Percentiles rank a stretch among this genome's conserved stretches.
Evolutionary conservation across 345 rosid species (phyloP).

Genomic region (Combretum micranthum): DNA sequence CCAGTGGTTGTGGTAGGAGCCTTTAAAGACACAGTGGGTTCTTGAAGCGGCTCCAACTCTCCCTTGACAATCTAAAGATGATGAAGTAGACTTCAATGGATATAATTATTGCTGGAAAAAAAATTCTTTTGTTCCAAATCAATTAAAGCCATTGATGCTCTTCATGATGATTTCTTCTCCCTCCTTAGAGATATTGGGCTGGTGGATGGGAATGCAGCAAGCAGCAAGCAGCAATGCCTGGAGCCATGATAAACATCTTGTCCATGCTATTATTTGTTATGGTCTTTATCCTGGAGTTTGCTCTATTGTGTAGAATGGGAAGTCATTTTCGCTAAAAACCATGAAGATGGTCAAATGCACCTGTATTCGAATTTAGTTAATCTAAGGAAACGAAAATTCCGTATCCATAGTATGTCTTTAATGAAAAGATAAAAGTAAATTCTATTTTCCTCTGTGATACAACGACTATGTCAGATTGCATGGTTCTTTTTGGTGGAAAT

Average conservation of each 20-base stretch:
- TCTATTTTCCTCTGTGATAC: conserved; percentile 85
- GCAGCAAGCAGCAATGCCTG: too few relatives aligned
- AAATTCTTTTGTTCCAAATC: too few relatives aligned
- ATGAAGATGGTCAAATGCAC: conserved; percentile 93
- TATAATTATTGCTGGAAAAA: too few relatives aligned
- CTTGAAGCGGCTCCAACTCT: conserved; percentile 78
- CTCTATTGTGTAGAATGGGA: conserved; percentile 76
- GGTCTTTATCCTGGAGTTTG: too few relatives aligned
- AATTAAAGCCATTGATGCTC: too few relatives aligned
- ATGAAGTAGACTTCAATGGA: too few relatives aligned
- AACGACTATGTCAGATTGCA: conserved; percentile 83
- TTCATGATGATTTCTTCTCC: too few relatives aligned
- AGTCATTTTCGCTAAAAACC: conserved; percentile 77
- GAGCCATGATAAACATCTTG: too few relatives aligned
- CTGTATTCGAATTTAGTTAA: conserved; percentile 82
- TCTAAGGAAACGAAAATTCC: conserved; percentile 69
- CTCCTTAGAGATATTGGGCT: too few relatives aligned
- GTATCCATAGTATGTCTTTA: conserved; percentile 86
- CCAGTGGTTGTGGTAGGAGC: conserved; percentile 47
- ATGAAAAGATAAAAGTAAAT: conserved; percentile 92
- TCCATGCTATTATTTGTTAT: too few relatives aligned
- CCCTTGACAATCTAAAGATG: conserved; percentile 7
- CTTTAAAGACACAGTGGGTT: conserved; percentile 50
- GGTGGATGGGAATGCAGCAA: too few relatives aligned
- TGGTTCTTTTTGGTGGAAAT: conserved; percentile 80